A percentile compares a stretch with the other conserved stretches of the same genome.
phyloP scores from a whole-genome alignment of 2,329 filamentous ascomycete genomes.

The Berkeleyomyces basicola region DNA sequence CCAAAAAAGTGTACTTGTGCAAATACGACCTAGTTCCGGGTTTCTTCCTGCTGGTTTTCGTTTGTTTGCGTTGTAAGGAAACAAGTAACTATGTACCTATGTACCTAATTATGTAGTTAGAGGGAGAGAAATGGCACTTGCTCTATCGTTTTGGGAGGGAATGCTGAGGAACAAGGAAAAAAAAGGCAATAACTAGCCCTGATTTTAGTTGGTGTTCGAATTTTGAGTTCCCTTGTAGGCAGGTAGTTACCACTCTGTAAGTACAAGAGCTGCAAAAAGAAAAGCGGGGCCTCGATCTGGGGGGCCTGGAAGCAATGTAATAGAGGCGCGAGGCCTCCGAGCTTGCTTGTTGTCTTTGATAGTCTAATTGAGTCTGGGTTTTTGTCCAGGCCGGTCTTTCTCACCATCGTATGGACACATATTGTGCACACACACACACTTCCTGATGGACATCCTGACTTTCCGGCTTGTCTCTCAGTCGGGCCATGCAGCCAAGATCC shows the following conservation, averaged over 20 bases:
- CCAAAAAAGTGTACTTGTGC: neutral
- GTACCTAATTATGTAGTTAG: no score
- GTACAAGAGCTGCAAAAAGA: neutral
- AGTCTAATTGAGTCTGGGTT: neutral
- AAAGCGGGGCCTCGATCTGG: neutral
- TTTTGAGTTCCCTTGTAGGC: neutral
- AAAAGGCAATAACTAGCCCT: neutral
- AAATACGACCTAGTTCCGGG: neutral
- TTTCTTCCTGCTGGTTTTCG: neutral
- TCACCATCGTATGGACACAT: no score
- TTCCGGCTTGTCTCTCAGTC: no score
- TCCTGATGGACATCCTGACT: no score
- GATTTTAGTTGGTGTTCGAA: neutral
- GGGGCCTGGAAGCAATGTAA: neutral
- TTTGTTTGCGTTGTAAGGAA: neutral
- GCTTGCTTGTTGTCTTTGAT: neutral
- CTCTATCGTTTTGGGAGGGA: neutral
- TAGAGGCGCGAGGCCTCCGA: slow-evolving; percentile 3
- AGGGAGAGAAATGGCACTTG: neutral
- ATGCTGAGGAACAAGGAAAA: neutral
- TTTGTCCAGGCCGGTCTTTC: neutral
- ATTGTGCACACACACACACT: no score
- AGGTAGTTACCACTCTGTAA: neutral
- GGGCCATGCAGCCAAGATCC: neutral
- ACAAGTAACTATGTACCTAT: no score